Evolutionary conservation across 2,329 filamentous ascomycete genomes (phyloP), one percentile per base, ranked within the genome.

Genomic region (Scedosporium aurantiacum): DNA sequence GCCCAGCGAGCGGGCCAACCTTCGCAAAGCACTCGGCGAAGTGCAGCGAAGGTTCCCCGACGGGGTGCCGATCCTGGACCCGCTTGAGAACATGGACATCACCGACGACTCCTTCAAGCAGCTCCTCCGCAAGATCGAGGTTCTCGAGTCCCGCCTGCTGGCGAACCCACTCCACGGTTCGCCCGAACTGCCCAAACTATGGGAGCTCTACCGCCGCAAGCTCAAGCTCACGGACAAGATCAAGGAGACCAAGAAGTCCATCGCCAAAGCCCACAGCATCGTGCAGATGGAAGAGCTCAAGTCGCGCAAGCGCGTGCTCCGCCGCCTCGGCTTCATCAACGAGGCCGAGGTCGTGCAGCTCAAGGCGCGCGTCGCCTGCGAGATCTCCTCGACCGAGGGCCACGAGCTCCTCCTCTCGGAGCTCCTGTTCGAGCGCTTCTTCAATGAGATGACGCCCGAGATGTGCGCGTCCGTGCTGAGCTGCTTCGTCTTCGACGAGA

Each of bases 401-500:
- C 94, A 99, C 70, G 95, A 99, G 72, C 80, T 99, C 50, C 86
- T 99, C 65, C 82, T 99, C 4, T 91, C 90, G 12, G 94, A 99
- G 74, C 80, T 99, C 28, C 82, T 99, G 0, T 97, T 99, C 75
- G 95, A 97, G 73, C 85, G 92, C 45, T 97, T 97, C 81, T 99
- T 99, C 82, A 99, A 97, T 71, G 92, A 97, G 70, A 78, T 97
- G 52, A 86, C 86, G 0, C 91, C 94, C 0, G 93, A 97, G 73
- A 83, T 93, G 66, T 90, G 88, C 68, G 94, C 94, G 1, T 84
- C 93, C 0, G 85, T 92, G 5, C 81, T 99, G 63, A 95, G 90
- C 68, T 92, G 90, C 70, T 97, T 99, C 76, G 94, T 99, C 66
- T 97, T 97, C 67, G 95, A 99, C 70, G 94, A 99, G 76, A 96